Percentiles rank a stretch among this genome's conserved stretches.
phyloP scores from a whole-genome alignment of 768 basidiomycete genomes.

The Tulasnella sp. region DNA sequence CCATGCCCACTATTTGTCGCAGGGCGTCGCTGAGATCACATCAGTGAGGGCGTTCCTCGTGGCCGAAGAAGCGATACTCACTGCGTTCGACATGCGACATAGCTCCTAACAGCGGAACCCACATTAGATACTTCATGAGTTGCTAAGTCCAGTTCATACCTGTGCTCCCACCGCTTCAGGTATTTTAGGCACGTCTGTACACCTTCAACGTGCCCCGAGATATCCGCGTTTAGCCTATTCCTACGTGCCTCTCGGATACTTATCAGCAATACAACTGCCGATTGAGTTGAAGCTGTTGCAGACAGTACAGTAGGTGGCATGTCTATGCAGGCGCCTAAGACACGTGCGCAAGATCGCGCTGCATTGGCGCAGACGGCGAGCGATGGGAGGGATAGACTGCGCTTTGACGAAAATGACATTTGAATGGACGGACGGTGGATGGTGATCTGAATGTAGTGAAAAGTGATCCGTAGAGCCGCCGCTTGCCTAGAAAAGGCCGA shows the following conservation, averaged over 20 bases:
- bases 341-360: slow-evolving; percentile 61
- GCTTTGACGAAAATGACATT: slow-evolving; percentile 34
- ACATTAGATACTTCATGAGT: too few relatives aligned
- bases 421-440: slow-evolving; percentile 74
- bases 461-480: slow-evolving; percentile 45
- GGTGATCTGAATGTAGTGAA: slow-evolving; percentile 59
- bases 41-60: too few relatives aligned
- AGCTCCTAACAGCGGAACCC: too few relatives aligned
- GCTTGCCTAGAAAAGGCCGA: slow-evolving; percentile 49
- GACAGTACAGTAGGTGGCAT: slow-evolving; percentile 27
- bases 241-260: slow-evolving; percentile 54
- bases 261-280: slow-evolving; percentile 47
- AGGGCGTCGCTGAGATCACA: too few relatives aligned
- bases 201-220: slow-evolving; percentile 44
- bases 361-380: slow-evolving; percentile 75
- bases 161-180: slow-evolving; percentile 34
- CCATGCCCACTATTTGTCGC: too few relatives aligned
- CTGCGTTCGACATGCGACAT: too few relatives aligned
- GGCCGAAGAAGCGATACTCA: too few relatives aligned
- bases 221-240: slow-evolving; percentile 34
- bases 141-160: slow-evolving; percentile 20
- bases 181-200: slow-evolving; percentile 49
- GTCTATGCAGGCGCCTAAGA: slow-evolving; percentile 48
- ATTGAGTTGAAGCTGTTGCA: slow-evolving; percentile 37
- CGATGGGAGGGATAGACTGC: slow-evolving; percentile 48